Base-by-base conservation (phyloP, 2,329 filamentous ascomycete genomes). In the Emergomyces orientalis region DNA sequence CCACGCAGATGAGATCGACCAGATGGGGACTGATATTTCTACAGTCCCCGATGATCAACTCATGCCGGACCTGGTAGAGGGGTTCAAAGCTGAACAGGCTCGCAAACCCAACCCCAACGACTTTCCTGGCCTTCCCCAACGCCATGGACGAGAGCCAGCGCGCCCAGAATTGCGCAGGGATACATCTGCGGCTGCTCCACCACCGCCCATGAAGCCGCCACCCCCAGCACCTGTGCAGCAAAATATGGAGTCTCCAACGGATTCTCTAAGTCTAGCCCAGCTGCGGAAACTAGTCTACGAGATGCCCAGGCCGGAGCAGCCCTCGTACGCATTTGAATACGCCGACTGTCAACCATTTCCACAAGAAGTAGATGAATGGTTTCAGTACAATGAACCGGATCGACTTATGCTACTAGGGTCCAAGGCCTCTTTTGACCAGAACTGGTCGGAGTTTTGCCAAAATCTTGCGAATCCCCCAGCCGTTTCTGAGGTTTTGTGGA, bases 311-410 rank as follows among this genome's bases (percentile, higher is more conserved):
- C 73, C 81, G 60, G 88, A 91, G 67, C 84, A 88, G 59, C 80
- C 83, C 52, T 85, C 86, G 13, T 99, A 99, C 79, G 91, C 94
- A 65, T 99, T 96, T 73, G 84, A 84, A 66, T 93, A 93, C 77
- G 79, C 83, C 32, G 89, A 93, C 74, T 83, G 84, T 62, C 86
- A 87, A 27, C 79, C 85, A 0, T 88, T 96, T 69, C 86, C 89
- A 22, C 90, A 94, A 66, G 94, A 99, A 79, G 82, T 99, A 57
- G 91, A 97, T 73, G 94, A 99, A 77, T 99, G 94, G 94, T 99
- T 99, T 76, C 86, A 88, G 61, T 97, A 97, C 76, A 88, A 89
- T 69, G 87, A 91, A 65, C 89, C 89, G 75, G 92, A 97, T 73
- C 89, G 90, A 77, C 83, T 88, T 56, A 87, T 92, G 70, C 80